Percentiles rank a stretch among this genome's conserved stretches.
These are phyloP conservation scores for Phytophthora idaei DNA, from an alignment of 352 stramenopile genomes.

Conservation along the genomic window DNA sequence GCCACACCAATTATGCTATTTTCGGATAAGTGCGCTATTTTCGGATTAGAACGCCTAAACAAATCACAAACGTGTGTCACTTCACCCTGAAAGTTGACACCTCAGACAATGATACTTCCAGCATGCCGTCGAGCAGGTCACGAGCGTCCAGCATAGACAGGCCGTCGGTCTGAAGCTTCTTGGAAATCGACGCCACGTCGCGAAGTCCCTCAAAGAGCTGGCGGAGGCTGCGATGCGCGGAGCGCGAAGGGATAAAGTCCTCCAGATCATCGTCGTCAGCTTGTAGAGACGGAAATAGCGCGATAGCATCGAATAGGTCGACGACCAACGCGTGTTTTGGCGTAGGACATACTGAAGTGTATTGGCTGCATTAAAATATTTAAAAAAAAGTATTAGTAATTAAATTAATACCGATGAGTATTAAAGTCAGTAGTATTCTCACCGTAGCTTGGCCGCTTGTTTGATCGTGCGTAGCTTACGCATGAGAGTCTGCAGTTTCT, in stretches of 20 bases:
- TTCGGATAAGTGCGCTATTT: no score
- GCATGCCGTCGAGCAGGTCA: slow-evolving; percentile 2
- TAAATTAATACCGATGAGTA: background rate
- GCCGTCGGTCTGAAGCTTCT: background rate
- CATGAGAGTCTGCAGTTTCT: background rate
- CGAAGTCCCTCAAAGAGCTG: background rate
- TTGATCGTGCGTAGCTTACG: background rate
- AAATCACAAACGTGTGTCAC: no score
- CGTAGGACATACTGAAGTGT: background rate
- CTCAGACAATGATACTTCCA: background rate
- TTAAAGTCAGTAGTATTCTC: background rate
- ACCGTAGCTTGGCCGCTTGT: background rate
- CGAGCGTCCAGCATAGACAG: background rate
- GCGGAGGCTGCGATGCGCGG: background rate
- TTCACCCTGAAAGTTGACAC: no score
- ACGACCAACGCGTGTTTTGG: background rate
- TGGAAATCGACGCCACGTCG: background rate
- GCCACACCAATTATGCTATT: no score
- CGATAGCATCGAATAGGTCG: background rate
- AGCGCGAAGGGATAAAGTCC: background rate
- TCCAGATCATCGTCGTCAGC: background rate
- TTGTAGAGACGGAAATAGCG: background rate
- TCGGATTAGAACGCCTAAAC: no score
- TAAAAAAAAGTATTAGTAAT: background rate
- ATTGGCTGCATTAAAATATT: background rate